phyloP scores from a whole-genome alignment of 73 alveolate genomes.

The Paramecium sonneborni region DNA sequence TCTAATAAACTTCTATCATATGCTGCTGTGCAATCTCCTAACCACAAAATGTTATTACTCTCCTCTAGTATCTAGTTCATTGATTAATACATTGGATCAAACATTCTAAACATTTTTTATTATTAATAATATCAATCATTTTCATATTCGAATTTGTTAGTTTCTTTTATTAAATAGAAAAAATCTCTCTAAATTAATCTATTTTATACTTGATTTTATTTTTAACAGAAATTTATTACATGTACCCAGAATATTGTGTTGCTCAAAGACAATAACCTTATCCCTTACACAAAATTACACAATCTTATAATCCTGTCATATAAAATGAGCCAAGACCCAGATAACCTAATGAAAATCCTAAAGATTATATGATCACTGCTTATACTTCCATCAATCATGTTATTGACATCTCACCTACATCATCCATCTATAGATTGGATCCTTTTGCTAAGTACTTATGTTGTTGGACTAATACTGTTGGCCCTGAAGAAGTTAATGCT shows the following conservation, averaged over 20 bases:
- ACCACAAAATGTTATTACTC: constrained; percentile 46
- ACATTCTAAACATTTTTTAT: constrained; percentile 42
- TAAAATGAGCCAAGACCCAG: constrained; percentile 2
- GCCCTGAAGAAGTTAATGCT: constrained; percentile 48
- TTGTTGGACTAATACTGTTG: constrained; percentile 39
- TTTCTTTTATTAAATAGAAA: neutral
- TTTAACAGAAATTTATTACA: constrained; percentile 32
- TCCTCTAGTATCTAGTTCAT: constrained; percentile 61
- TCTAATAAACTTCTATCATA: constrained; percentile 53
- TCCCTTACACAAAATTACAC: constrained; percentile 40
- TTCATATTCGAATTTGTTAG: neutral
- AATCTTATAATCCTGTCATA: constrained; percentile 25
- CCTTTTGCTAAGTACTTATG: constrained; percentile 54
- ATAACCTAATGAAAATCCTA: constrained; percentile 52
- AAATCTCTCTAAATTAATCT: neutral
- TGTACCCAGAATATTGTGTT: constrained; percentile 53
- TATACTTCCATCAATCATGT: constrained; percentile 25
- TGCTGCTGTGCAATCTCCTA: constrained; percentile 73
- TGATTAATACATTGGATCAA: constrained; percentile 41
- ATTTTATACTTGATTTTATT: constrained; percentile 9
- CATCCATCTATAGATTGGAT: constrained; percentile 52
- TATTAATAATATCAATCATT: neutral
- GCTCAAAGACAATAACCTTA: neutral
- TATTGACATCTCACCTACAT: constrained; percentile 9
- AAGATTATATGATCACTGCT: constrained; percentile 29